These are phyloP conservation scores for Capsicum chinense DNA, from an alignment of 257 asterid genomes.

Conservation along the genomic window DNA sequence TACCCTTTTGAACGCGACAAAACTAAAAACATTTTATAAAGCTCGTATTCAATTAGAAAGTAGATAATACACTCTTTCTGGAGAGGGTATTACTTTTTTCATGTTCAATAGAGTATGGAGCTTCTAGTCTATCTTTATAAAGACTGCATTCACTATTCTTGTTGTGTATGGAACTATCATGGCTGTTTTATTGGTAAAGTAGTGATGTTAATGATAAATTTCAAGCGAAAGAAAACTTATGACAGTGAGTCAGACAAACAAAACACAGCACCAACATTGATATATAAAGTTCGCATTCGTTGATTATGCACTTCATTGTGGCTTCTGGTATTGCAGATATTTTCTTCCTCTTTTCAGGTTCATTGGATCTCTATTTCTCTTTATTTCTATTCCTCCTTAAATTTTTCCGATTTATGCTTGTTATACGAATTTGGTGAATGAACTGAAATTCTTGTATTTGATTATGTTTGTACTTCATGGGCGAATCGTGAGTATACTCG, in stretches of 20 bases:
- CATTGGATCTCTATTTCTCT: not conserved
- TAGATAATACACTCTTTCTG: too few relatives aligned
- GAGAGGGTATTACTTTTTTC: not conserved
- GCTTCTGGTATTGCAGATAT: conserved; percentile 18
- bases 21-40: not conserved
- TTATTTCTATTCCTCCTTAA: not conserved
- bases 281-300: not conserved
- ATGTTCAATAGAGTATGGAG: not conserved
- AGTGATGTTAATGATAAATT: not conserved
- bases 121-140: not conserved
- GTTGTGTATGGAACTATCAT: not conserved
- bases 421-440: not conserved
- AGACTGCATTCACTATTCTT: not conserved
- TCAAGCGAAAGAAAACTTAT: not conserved
- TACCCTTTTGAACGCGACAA: not conserved
- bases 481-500: not conserved
- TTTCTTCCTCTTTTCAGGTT: conserved; percentile 24
- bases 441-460: not conserved
- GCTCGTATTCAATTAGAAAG: too few relatives aligned
- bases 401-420: not conserved
- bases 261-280: not conserved
- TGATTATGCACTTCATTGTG: conserved; percentile 10
- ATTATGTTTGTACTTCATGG: not conserved
- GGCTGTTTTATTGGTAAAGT: not conserved
- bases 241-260: not conserved